Percentiles rank a stretch among this genome's conserved stretches.
Evolutionary conservation across 1,284 basidiomycete species (phyloP).

Genomic region (Ceratobasidium sp.): DNA sequence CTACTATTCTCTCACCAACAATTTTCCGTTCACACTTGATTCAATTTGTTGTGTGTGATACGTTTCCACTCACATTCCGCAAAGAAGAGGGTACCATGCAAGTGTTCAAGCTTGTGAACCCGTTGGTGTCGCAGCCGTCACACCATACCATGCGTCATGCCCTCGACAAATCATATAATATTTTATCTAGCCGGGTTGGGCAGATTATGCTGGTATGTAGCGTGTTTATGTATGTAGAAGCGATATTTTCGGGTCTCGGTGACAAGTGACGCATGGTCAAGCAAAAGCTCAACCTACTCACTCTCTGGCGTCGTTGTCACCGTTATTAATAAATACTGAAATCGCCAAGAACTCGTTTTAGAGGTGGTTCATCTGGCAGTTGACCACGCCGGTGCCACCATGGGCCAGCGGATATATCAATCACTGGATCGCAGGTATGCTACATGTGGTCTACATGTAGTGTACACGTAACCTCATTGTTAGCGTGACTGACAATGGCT

Average conservation of each 20-base stretch:
- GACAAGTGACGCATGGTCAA: slow-evolving; percentile 23
- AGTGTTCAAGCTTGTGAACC: neutral
- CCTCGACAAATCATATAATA: slow-evolving; percentile 8
- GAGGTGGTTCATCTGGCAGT: slow-evolving; percentile 22
- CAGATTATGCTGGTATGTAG: slow-evolving; percentile 5
- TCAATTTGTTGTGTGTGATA: slow-evolving; percentile 13
- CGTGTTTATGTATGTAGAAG: neutral
- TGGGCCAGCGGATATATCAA: slow-evolving; percentile 7
- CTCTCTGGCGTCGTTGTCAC: slow-evolving; percentile 3
- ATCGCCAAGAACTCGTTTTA: slow-evolving; percentile 9
- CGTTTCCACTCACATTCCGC: slow-evolving; percentile 4
- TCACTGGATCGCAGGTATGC: neutral
- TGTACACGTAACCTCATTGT: slow-evolving; percentile 14
- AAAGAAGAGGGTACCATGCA: slow-evolving; percentile 9
- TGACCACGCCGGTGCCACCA: slow-evolving; percentile 5
- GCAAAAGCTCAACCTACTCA: slow-evolving; percentile 29
- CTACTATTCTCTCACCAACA: neutral
- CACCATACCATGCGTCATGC: slow-evolving; percentile 17
- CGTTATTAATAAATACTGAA: slow-evolving; percentile 17
- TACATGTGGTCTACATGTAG: too few relatives aligned
- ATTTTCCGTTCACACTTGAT: slow-evolving; percentile 3
- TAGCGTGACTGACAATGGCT: slow-evolving; percentile 18
- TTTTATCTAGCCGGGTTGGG: neutral
- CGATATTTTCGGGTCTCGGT: slow-evolving; percentile 9
- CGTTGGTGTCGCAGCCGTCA: neutral